These are phyloP conservation scores for Avena insularis DNA, from an alignment of 176 grass and related monocot species.

Conservation along the genomic window DNA sequence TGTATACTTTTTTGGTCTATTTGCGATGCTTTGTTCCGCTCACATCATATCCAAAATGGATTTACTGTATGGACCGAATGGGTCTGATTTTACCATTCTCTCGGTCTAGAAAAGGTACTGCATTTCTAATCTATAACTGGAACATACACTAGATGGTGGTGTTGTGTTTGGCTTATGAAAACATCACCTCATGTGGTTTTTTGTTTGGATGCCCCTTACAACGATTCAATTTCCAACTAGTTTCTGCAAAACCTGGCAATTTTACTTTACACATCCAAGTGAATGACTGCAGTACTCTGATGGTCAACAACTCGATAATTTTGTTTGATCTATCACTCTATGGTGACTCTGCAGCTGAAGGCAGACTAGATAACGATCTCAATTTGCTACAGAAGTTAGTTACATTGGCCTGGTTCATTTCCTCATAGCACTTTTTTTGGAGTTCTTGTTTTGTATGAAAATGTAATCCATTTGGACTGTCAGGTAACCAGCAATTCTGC, in stretches of 20 bases:
- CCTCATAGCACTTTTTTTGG: background rate
- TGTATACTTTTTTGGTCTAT: background rate
- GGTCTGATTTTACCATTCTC: background rate
- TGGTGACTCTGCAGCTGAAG: background rate
- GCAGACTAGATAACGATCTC: background rate
- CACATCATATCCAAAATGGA: background rate
- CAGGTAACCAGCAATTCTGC: background rate
- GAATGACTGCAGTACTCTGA: background rate
- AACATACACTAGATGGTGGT: background rate
- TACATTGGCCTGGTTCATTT: background rate
- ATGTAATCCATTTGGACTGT: background rate
- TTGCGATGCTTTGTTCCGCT: background rate
- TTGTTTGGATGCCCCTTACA: background rate
- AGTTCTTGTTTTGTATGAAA: background rate
- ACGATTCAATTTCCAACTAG: no score
- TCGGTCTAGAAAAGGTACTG: no score
- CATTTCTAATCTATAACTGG: background rate
- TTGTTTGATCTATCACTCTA: no score
- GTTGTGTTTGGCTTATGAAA: slow-evolving; percentile 5
- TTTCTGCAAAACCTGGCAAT: background rate
- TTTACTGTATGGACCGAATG: background rate
- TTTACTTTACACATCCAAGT: background rate
- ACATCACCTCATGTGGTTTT: background rate
- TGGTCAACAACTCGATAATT: background rate
- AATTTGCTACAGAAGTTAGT: background rate